Evolutionary conservation across 352 stramenopile species (phyloP).

Genomic region (Globisporangium barbulae): DNA sequence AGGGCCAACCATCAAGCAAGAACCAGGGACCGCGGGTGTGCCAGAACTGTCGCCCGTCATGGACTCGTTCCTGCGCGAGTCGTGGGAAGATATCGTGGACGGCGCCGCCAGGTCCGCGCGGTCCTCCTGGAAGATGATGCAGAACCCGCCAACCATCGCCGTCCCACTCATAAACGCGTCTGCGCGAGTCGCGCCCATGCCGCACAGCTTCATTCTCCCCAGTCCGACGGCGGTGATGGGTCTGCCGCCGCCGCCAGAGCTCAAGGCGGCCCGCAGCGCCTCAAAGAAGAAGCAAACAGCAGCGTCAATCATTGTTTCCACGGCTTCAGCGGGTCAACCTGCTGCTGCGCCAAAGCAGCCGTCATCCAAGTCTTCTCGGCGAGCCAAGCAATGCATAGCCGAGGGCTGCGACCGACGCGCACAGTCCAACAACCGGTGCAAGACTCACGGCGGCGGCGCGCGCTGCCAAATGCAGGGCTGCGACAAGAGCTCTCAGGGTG

Average conservation of each 20-base stretch:
- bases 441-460: conserved; percentile 74
- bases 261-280: conserved; percentile 1
- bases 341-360: conserved; percentile 6
- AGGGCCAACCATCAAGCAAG: background rate
- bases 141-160: background rate
- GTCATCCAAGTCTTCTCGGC: conserved; percentile 18
- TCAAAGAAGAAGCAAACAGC: background rate
- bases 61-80: conserved; percentile 57
- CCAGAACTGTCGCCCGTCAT: conserved; percentile 48
- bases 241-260: background rate
- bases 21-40: background rate
- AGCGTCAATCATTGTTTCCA: background rate
- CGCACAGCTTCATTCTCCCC: conserved; percentile 24
- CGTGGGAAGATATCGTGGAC: conserved; percentile 49
- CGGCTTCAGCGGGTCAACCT: background rate
- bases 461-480: conserved; percentile 67
- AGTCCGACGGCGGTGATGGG: conserved; percentile 10
- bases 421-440: conserved; percentile 82
- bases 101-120: conserved; percentile 20
- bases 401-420: conserved; percentile 58
- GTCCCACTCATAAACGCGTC: conserved; percentile 13
- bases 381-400: conserved; percentile 66
- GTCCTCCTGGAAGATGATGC: conserved; percentile 25
- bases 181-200: conserved; percentile 27
- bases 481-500: conserved; percentile 76